Base-by-base conservation (phyloP, 768 basidiomycete genomes). In the Paxillus ammoniavirescens region DNA sequence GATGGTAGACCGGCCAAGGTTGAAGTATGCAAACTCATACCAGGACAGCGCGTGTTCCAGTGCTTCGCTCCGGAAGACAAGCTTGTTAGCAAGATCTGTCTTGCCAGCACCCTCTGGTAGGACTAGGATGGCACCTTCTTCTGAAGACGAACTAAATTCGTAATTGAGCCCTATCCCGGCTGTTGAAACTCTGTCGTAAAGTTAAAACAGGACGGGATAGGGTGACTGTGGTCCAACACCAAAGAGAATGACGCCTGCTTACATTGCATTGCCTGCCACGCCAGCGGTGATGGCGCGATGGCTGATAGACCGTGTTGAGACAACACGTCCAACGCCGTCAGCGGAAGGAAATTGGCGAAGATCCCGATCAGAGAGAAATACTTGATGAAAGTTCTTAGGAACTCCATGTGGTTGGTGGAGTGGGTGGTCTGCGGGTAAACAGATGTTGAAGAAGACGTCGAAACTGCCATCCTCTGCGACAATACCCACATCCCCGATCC, bases 401-500 rank as follows among this genome's bases (percentile, higher is more conserved):
- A 74, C 64, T 9, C 64, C 61, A 7, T 56, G 53, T 7, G 55
- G 61, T 2, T 50, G 47, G 33, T 75, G 66, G 44, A 72, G 63
- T 35, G 68, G 69, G 43, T 72, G 56, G 35, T 57, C 56, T 18
- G 58, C 53, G 43, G 73, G 61, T 2, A 70, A 49, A 40, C 69
- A 72, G 8, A 76, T 64, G 51, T 74, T 75, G 61, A 75, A 76
- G 7, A 74, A 65, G 42, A 70, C 68, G 48, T 70, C 67, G 33
- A 77, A 77, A 7, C 55, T 58, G 44, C 74, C 75, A 47, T 64
- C 56, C 14, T 62, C 62, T 3, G 70, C 64, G 18, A 77, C 53
- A n/a, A 74, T 62, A 9, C 73, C 72, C 10, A 76, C 69, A 48
- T 76, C 75, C 2, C 75, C 75, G 38, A 75, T 72, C 28, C 54